Evolutionary conservation across 352 stramenopile species (phyloP), one percentile per base, ranked within the genome.

Genomic region (Pythium plurisporium): DNA sequence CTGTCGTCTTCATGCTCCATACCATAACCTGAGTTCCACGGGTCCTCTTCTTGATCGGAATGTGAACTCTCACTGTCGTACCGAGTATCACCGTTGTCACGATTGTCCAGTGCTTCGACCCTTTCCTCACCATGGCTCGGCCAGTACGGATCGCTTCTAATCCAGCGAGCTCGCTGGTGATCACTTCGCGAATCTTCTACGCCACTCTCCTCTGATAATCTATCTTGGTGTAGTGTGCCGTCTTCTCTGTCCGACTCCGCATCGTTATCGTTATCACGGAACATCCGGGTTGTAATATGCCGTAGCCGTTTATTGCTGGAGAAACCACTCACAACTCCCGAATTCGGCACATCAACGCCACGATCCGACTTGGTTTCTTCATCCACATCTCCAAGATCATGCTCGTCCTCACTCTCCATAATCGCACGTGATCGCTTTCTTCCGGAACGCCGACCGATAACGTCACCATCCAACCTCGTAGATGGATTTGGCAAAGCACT

Each of bases 331-430:
- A 30, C 14, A 19, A 42, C 31, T 29, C 34, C 17, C 33, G 20
- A 17, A 5, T 2, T 33, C 15, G 17, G 11, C 4, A 22, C 14
- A 6, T 42, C 36, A 42, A 6, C 36, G 36, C 36, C 15, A n/a
- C n/a, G n/a, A 19, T 42, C 14, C 36, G 36, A 42, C 36, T 42
- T 42, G 36, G 11, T 42, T 42, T 42, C 36, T 42, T 71, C 41
- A 23, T 75, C 62, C 14, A 63, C 44, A 20, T 65, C 68, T 10
- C 55, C 38, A 3, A 30, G n/a, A n/a, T n/a, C 10, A n/a, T 76
- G 62, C 4, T 79, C 69, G 30, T 74, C 67, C 17, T 80, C 70
- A 17, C 45, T 72, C 3, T 80, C 67, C 26, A 72, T 59, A 15
- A 78, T 65, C 9, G 64, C 34, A 51, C 40, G 66, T 48, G 59